Evolutionary conservation across 2,329 filamentous ascomycete species (phyloP), one percentile per base, ranked within the genome.

Genomic region (Hypoxylon rubiginosum): DNA sequence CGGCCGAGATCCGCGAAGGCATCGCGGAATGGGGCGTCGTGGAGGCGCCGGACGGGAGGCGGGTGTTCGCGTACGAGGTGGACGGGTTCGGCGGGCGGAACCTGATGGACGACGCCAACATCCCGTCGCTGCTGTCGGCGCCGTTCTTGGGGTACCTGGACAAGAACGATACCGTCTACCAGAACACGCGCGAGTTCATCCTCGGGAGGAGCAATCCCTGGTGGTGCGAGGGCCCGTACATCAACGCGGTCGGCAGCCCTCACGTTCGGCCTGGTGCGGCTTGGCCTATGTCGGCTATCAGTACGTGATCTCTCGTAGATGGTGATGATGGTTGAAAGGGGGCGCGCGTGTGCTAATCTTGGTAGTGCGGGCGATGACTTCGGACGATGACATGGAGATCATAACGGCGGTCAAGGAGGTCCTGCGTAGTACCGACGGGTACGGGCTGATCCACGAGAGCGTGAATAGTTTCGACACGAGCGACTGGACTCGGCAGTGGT

Each of bases 371-470:
- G 85, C 83, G 19, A 82, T 86, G 68, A 88, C 85, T 1, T 89
- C 86, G 39, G 86, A 93, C 49, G 85, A 92, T 61, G 92, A 95
- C 55, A 83, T 83, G 0, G 93, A 97, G 82, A 97, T 97, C 63
- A 80, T 80, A 41, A 78, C 80, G n/a, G 85, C 87, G n/a, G 80
- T 97, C 55, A 83, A 72, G 49, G 80, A 88, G 66, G 80, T 90
- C 11, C 87, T 97, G 64, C 87, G 89, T 70, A 88, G 89, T 65
- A 93, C 90, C 2, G 90, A 89, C 71, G 83, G 85, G n/a, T 82
- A 92, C 8, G 94, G 93, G 0, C 78, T 97, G 69, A 88, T 97
- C 0, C 93, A 97, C 72, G 94, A 97, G 81, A 92, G 90, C 63
- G 85, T 95, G 58, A 86, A 92, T 75, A 90, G 92, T 13, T 86